These are phyloP conservation scores for Penicillium paxilli DNA, from an alignment of 495 filamentous ascomycete genomes.

Conservation along the genomic window DNA sequence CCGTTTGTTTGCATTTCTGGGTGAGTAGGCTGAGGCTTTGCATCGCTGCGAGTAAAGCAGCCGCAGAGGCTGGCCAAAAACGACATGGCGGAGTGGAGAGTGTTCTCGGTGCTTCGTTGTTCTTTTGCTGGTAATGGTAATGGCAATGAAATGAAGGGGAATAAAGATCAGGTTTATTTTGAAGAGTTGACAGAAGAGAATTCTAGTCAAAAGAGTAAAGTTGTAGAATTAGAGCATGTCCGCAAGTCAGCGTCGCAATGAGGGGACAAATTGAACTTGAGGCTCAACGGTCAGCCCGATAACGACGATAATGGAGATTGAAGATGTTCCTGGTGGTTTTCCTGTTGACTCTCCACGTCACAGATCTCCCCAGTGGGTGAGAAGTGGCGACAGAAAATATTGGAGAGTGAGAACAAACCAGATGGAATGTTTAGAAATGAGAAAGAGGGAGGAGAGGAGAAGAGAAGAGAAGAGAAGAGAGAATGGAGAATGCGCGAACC, in stretches of 20 bases:
- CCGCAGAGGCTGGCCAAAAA: constrained; percentile 32
- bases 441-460: constrained; percentile 5
- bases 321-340: too few relatives aligned
- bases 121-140: neutral
- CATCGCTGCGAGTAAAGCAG: constrained; percentile 23
- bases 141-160: neutral
- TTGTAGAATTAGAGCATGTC: too few relatives aligned
- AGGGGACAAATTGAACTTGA: too few relatives aligned
- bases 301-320: constrained; percentile 1
- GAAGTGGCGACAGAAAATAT: neutral
- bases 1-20: constrained; percentile 16
- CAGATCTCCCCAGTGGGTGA: neutral
- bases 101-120: neutral
- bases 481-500: neutral
- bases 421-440: neutral
- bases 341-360: constrained; percentile 1
- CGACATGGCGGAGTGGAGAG: constrained; percentile 21
- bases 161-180: too few relatives aligned
- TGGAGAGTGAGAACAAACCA: neutral
- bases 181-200: too few relatives aligned
- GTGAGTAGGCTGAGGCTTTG: constrained; percentile 6
- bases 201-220: too few relatives aligned
- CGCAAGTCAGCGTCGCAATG: neutral
- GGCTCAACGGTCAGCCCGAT: too few relatives aligned
- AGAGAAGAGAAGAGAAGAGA: constrained; percentile 1